Conservation (phyloP, 805 yeast species). For the Yarrowia bubula region DNA sequence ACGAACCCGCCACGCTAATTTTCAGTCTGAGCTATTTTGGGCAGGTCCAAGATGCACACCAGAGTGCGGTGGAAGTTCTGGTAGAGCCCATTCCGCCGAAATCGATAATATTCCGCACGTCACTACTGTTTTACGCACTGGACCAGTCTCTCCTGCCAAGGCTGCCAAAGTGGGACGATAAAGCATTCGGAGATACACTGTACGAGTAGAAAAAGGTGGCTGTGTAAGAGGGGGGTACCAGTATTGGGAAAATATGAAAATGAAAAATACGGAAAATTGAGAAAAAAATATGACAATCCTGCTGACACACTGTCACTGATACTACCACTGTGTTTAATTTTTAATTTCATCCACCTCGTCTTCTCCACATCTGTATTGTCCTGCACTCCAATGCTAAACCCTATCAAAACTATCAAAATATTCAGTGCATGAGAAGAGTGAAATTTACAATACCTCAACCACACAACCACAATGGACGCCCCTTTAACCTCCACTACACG, state of each 20-base stretch:
- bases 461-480: conserved; percentile 4
- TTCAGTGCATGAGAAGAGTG: not conserved
- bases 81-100: no score
- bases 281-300: not conserved
- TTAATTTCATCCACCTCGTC: not conserved
- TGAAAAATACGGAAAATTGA: not conserved
- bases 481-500: conserved; percentile 18
- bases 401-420: conserved; percentile 1
- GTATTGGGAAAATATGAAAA: no score
- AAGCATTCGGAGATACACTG: not conserved
- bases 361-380: conserved; percentile 3
- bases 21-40: conserved; percentile 6
- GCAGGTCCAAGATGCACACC: not conserved
- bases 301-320: not conserved
- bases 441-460: not conserved
- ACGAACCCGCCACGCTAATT: conserved; percentile 24
- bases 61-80: no score
- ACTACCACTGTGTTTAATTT: no score
- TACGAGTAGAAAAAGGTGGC: not conserved
- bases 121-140: no score
- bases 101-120: no score
- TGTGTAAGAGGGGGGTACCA: no score
- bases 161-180: not conserved
- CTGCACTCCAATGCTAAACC: not conserved
- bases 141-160: no score